Evolutionary conservation across 192 early-diverging fungal genomes (phyloP).

Genomic region (Coemansia sp.): DNA sequence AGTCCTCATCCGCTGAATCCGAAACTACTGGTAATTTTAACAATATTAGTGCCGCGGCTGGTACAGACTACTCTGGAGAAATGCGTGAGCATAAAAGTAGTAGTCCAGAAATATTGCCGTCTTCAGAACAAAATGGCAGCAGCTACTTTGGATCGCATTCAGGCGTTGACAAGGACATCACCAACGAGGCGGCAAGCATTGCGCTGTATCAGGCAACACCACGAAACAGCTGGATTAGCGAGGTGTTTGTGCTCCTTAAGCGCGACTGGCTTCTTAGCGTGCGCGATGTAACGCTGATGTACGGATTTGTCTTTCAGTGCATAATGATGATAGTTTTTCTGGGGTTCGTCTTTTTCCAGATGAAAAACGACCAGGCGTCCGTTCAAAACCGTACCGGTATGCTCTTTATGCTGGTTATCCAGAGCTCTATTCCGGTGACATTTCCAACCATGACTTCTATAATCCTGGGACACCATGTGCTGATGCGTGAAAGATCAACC

Average conservation of each 20-base stretch:
- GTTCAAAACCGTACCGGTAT: slow-evolving; percentile 53
- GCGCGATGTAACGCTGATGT: slow-evolving; percentile 29
- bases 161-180: slow-evolving; percentile 12
- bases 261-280: slow-evolving; percentile 23
- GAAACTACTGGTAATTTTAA: not conserved
- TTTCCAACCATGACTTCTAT: slow-evolving; percentile 50
- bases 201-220: slow-evolving; percentile 22
- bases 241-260: slow-evolving; percentile 10
- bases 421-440: slow-evolving; percentile 52
- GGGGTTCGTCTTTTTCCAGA: slow-evolving; percentile 57
- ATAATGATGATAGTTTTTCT: slow-evolving; percentile 44
- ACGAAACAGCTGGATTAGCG: slow-evolving; percentile 9
- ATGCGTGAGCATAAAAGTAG: not conserved
- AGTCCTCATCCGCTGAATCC: not conserved
- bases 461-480: slow-evolving; percentile 37
- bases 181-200: slow-evolving; percentile 19
- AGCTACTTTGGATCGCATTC: not conserved
- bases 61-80: not conserved
- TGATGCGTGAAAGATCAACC: slow-evolving; percentile 61
- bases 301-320: slow-evolving; percentile 18
- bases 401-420: slow-evolving; percentile 43
- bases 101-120: not conserved
- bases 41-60: not conserved
- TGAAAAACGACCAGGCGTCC: slow-evolving; percentile 29
- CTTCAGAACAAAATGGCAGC: not conserved